Conservation (phyloP, 495 filamentous ascomycete species). For the Neurospora tetraspora region DNA sequence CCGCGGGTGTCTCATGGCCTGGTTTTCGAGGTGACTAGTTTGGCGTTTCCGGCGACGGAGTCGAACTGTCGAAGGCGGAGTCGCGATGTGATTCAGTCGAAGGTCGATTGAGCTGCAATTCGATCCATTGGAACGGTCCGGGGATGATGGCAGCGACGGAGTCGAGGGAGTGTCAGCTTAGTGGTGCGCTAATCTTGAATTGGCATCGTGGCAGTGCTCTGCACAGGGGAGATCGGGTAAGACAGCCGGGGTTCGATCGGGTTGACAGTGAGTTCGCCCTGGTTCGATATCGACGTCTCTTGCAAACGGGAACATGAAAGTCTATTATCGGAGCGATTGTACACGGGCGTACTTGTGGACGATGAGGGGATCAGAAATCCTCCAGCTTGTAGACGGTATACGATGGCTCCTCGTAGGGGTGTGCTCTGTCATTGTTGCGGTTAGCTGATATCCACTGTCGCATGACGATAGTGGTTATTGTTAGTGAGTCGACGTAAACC, state of each 20-base stretch:
- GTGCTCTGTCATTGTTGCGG: constrained; percentile 35
- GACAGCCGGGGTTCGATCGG: background rate
- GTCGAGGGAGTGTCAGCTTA: background rate
- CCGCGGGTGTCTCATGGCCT: background rate
- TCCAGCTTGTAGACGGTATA: constrained; percentile 70
- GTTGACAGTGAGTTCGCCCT: no score
- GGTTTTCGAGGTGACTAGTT: background rate
- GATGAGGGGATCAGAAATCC: constrained; percentile 40
- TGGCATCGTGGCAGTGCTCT: background rate
- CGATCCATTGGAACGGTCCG: background rate
- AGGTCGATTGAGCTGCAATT: background rate
- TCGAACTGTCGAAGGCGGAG: background rate
- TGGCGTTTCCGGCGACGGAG: background rate
- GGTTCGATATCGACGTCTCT: background rate
- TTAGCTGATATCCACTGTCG: background rate
- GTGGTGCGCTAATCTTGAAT: background rate
- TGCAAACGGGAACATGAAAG: no score
- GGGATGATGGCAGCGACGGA: background rate
- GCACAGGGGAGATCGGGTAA: background rate
- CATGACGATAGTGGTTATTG: background rate
- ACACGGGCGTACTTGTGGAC: no score
- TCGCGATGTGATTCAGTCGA: background rate
- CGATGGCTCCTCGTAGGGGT: constrained; percentile 70
- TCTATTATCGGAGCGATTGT: no score
- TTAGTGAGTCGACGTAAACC: background rate